phyloP scores from a whole-genome alignment of 805 yeast genomes.

The Teunomyces stri region DNA sequence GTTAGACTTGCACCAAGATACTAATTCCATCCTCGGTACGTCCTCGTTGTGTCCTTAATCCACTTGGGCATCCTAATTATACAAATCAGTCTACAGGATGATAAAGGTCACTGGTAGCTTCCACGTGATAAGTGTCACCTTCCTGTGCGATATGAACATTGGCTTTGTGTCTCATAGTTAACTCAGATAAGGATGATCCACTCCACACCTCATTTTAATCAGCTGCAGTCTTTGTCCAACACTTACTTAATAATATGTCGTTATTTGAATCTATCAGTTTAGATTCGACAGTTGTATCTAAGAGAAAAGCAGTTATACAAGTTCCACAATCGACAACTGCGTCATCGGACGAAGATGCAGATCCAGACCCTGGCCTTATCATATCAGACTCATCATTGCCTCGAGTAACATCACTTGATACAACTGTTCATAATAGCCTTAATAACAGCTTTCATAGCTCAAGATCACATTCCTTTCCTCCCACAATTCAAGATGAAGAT shows the following conservation, averaged over 20 bases:
- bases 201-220: too few relatives aligned
- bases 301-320: neutral
- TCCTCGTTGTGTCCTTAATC: too few relatives aligned
- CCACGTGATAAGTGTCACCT: too few relatives aligned
- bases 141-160: too few relatives aligned
- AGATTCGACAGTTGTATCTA: slow-evolving; percentile 8
- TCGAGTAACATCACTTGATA: slow-evolving; percentile 2
- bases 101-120: too few relatives aligned
- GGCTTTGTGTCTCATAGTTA: too few relatives aligned
- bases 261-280: slow-evolving; percentile 17
- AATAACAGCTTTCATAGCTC: neutral
- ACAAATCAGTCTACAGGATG: too few relatives aligned
- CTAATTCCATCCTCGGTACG: too few relatives aligned
- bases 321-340: slow-evolving; percentile 8
- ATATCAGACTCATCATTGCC: slow-evolving; percentile 8
- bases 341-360: slow-evolving; percentile 13
- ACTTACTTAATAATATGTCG: neutral
- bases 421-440: slow-evolving; percentile 2
- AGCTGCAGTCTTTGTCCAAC: too few relatives aligned
- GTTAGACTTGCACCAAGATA: too few relatives aligned
- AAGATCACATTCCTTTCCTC: neutral
- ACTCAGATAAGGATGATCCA: too few relatives aligned
- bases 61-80: too few relatives aligned
- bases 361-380: slow-evolving; percentile 14
- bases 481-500: slow-evolving; percentile 12